These are phyloP conservation scores for Trichoderma orchidacearum DNA, from an alignment of 495 filamentous ascomycete genomes.

Conservation along the genomic window DNA sequence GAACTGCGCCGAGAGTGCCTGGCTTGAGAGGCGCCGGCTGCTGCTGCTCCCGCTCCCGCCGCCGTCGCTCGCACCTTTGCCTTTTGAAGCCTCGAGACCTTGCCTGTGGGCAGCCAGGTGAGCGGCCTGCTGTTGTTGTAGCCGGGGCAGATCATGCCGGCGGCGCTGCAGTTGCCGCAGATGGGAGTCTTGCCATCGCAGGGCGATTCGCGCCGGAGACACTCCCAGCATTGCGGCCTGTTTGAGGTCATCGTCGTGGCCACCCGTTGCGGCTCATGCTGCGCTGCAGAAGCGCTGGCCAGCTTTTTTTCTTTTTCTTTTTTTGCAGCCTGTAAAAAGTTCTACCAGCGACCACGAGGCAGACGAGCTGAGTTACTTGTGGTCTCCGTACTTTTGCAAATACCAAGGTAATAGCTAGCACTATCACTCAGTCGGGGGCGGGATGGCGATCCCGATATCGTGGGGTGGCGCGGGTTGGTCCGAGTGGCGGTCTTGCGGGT, in stretches of 20 bases:
- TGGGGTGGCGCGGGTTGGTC: too few relatives aligned
- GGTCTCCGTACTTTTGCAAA: too few relatives aligned
- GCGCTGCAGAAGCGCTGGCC: not conserved
- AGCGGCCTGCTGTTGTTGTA: conserved; percentile 18
- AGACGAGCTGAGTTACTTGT: too few relatives aligned
- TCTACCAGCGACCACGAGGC: too few relatives aligned
- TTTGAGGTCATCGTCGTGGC: not conserved
- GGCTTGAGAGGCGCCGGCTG: too few relatives aligned
- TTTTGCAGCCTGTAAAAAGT: too few relatives aligned
- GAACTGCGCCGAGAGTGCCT: too few relatives aligned
- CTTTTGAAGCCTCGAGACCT: conserved; percentile 5
- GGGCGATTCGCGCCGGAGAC: conserved; percentile 19
- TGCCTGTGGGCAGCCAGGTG: conserved; percentile 16
- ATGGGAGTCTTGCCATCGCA: conserved; percentile 18
- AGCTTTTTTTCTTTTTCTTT: too few relatives aligned
- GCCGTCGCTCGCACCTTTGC: not conserved
- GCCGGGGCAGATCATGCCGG: conserved; percentile 18
- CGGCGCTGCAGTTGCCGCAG: conserved; percentile 14
- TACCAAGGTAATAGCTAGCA: too few relatives aligned
- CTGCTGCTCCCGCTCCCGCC: conserved; percentile 10
- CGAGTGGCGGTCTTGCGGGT: too few relatives aligned
- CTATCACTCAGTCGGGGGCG: too few relatives aligned
- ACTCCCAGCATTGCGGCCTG: conserved; percentile 24
- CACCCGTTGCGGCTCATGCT: not conserved
- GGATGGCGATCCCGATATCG: too few relatives aligned